A percentile compares a stretch with the other conserved stretches of the same genome.
phyloP scores from a whole-genome alignment of 1,284 basidiomycete species.

The Trichosporon coremiiforme region DNA sequence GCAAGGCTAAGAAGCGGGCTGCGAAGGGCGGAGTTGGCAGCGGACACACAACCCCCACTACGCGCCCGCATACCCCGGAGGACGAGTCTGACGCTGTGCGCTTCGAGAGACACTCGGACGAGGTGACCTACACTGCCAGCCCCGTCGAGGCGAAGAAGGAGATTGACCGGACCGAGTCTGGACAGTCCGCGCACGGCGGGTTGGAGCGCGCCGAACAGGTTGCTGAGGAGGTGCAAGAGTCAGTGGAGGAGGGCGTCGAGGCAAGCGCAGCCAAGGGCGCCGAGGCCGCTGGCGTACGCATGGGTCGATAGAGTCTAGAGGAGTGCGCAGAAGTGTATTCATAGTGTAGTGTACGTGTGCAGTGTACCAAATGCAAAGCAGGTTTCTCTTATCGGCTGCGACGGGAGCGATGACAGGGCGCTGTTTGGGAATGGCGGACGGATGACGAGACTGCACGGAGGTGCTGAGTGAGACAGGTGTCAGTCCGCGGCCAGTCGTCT shows the following conservation, averaged over 20 bases:
- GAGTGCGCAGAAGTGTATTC: not conserved
- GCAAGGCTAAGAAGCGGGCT: constrained; percentile 26
- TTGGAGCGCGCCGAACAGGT: not conserved
- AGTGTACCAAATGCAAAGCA: not conserved
- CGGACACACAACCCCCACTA: not conserved
- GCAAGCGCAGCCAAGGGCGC: constrained; percentile 1
- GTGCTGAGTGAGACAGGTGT: not conserved
- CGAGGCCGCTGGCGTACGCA: not conserved
- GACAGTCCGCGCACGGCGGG: not conserved
- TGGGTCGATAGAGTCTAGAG: not conserved
- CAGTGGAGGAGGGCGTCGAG: not conserved
- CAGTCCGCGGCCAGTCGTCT: not conserved
- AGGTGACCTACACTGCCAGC: not conserved
- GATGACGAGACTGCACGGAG: not conserved
- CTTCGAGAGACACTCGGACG: not conserved
- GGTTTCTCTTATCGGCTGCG: too few species aligned
- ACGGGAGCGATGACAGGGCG: too few species aligned
- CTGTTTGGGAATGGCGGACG: not conserved
- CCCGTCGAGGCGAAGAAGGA: not conserved
- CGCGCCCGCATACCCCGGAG: not conserved
- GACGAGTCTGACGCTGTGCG: not conserved
- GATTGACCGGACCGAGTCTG: not conserved
- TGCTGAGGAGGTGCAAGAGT: not conserved
- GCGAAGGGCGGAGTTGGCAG: not conserved
- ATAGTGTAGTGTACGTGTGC: not conserved